These are phyloP conservation scores for Ophiocordyceps camponoti-saundersi DNA, from an alignment of 2,329 filamentous ascomycete species.

Conservation along the genomic window DNA sequence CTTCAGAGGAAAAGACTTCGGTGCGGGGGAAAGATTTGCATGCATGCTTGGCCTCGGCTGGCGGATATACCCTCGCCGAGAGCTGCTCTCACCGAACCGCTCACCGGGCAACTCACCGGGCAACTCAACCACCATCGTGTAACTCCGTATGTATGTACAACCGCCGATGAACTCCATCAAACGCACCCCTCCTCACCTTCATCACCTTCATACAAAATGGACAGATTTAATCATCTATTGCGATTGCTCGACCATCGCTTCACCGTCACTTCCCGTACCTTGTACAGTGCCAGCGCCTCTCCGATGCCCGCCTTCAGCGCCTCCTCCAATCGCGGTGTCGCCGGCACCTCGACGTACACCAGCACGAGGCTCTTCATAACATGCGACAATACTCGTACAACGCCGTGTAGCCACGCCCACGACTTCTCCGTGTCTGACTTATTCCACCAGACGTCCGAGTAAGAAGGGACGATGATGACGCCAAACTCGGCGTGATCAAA, in stretches of 20 bases:
- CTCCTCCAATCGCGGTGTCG: slow-evolving; percentile 33
- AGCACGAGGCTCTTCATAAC: slow-evolving; percentile 82
- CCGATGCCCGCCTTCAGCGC: slow-evolving; percentile 39
- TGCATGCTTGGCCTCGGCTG: too few species aligned
- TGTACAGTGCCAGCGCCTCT: slow-evolving; percentile 49
- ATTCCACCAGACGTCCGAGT: slow-evolving; percentile 58
- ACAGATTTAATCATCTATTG: slow-evolving; percentile 33
- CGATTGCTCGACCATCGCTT: slow-evolving; percentile 75
- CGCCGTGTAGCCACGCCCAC: slow-evolving; percentile 77
- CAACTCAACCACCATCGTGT: too few species aligned
- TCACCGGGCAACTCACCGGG: too few species aligned
- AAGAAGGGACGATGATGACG: slow-evolving; percentile 68
- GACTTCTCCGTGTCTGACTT: slow-evolving; percentile 34
- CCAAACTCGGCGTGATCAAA: slow-evolving; percentile 94
- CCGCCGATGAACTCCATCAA: too few species aligned
- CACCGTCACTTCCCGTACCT: slow-evolving; percentile 63
- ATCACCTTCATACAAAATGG: too few species aligned
- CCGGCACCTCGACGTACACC: slow-evolving; percentile 80
- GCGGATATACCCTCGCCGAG: too few species aligned
- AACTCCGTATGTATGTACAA: too few species aligned
- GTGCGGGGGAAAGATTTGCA: too few species aligned
- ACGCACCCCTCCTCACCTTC: too few species aligned
- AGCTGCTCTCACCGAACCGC: too few species aligned
- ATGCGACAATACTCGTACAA: slow-evolving; percentile 78
- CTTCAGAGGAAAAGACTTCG: too few species aligned